Base-by-base conservation (phyloP, 1,284 basidiomycete species). In the Abortiporus biennis region DNA sequence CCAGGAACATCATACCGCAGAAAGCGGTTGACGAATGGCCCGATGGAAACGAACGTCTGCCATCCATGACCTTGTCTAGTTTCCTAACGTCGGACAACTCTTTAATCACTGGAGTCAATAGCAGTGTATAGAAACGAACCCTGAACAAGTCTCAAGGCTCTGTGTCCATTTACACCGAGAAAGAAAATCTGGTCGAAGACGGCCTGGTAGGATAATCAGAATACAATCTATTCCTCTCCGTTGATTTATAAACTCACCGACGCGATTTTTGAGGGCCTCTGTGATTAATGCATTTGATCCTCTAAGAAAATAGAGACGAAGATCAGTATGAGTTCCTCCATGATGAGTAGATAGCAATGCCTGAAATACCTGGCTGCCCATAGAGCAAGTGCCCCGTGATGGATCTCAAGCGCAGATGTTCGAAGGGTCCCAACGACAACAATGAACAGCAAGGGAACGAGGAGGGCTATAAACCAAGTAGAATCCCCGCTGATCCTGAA, bases 11-110 rank as follows among this genome's bases (percentile, higher is more conserved):
- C 74, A 85, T 80, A 20, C 78, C 80, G 12, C 72, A 68, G 52
- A 78, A 83, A 2, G 77, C 77, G 2, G 73, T 73, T 1, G 81
- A 80, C 0, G 80, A 80, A 55, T 86, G 83, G 2, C 82, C 81
- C 15, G 78, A 80, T 4, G 79, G 80, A 52, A 82, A 83, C 0
- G 78, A 81, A 43, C 69, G 66, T 27, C 78, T 62, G 11, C 79
- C 80, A 42, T 76, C 71, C 11, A 66, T 33, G n/a, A 81, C 57
- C 6, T 57, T 53, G 1, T 60, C 54, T 16, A 55, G 38, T 15
- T 70, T 63, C 17, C 75, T 78, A 50, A n/a, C n/a, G n/a, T n/a
- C n/a, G n/a, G n/a, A n/a, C n/a, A n/a, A n/a, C n/a, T n/a, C n/a
- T n/a, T n/a, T n/a, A n/a, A n/a, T n/a, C 8, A 19, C 21, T 27